Evolutionary conservation across 768 basidiomycete species (phyloP), one percentile per base, ranked within the genome.

Genomic region (Symmetrospora coprosmae): DNA sequence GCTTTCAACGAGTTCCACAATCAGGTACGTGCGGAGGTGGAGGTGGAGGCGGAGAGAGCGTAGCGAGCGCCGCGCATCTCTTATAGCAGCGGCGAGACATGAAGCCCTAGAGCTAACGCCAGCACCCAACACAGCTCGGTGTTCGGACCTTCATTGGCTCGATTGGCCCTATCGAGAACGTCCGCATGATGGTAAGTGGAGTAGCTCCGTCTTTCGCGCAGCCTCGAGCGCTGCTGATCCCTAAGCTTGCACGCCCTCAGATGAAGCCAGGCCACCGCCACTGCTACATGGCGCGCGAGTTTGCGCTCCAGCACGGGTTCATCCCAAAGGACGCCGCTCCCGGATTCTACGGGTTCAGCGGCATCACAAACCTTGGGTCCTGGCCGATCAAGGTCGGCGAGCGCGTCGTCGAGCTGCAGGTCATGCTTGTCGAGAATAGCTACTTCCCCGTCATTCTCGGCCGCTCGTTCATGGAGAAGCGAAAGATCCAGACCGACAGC

Each of bases 391-490:
- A 85, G 58, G 74, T 76, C 55, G 75, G 74, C 6, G 48, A 55
- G 8, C 69, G 70, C 63, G 73, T 73, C 16, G 69, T 69, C 9
- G 66, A 66, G 27, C 74, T 74, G 60, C 68, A 80, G 0, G 90
- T 96, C 8, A 90, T 86, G 72, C 79, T 97, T 30, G 85, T 86
- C 2, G 94, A 99, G 70, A 91, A 94, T 71, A 82, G 84, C 0
- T 89, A 96, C 69, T 97, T 97, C 72, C 90, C 94, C 67, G 86
- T 96, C 46, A 85, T 97, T 4, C 79, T 97, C 5, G 91, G 91
- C 1, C 78, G 90, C 6, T 67, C 71, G 9, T 75, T 77, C 74
- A 73, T 77, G 72, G 78, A 78, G 68, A 73, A 72, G 63, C 77
- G 87, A 23, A 84, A 84, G 69, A 82, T 97, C 65, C 84, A 83